phyloP scores from a whole-genome alignment of 495 filamentous ascomycete genomes.

The Neurospora sp. region DNA sequence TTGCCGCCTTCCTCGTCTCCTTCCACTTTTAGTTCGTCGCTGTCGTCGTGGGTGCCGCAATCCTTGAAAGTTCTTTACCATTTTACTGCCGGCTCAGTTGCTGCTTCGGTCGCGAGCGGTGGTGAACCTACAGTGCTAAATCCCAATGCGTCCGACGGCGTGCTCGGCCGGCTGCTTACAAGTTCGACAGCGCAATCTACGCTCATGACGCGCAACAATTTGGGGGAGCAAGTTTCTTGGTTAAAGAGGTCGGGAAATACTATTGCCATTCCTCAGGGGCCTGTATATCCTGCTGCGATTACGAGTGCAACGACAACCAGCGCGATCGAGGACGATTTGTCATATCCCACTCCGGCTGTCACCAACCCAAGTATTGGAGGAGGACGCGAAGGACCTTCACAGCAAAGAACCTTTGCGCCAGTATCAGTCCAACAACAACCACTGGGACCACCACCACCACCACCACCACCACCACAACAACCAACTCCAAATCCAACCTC shows the following conservation, averaged over 20 bases:
- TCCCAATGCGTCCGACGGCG: constrained; percentile 21
- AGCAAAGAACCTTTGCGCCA: background rate
- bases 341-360: background rate
- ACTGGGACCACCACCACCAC: background rate
- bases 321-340: background rate
- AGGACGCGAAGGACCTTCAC: background rate
- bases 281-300: background rate
- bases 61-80: constrained; percentile 4
- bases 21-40: background rate
- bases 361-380: background rate
- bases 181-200: background rate
- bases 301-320: background rate
- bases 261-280: background rate
- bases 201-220: constrained; percentile 49
- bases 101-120: background rate
- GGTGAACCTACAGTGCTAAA: constrained; percentile 9
- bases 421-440: background rate
- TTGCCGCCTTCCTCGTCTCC: background rate
- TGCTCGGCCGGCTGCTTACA: constrained; percentile 15
- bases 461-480: background rate
- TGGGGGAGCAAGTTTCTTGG: constrained; percentile 12
- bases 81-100: constrained; percentile 3
- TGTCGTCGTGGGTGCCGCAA: background rate
- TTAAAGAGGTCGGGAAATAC: background rate
- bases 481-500: background rate